A percentile compares a stretch with the other conserved stretches of the same genome.
These are phyloP conservation scores for Ceratorhiza oryzae-sativae DNA, from an alignment of 1,284 basidiomycete genomes.

Conservation along the genomic window DNA sequence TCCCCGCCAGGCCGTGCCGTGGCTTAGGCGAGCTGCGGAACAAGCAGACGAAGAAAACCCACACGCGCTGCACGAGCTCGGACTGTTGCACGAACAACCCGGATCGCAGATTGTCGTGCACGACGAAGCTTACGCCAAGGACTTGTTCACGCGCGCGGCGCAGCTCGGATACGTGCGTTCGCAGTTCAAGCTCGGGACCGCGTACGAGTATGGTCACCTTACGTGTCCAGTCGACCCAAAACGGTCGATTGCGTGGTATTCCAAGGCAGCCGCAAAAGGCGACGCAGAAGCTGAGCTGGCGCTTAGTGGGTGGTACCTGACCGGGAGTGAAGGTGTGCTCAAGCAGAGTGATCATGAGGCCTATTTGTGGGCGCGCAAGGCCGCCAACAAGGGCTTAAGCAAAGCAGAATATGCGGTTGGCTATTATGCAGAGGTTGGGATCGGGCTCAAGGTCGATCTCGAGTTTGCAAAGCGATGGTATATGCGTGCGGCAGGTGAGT, in stretches of 20 bases:
- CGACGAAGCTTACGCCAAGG: slow-evolving; percentile 83
- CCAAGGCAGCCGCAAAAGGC: slow-evolving; percentile 95
- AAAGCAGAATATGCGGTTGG: slow-evolving; percentile 97
- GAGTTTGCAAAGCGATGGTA: slow-evolving; percentile 99
- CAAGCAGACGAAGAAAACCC: slow-evolving; percentile 99
- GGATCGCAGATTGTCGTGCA: slow-evolving; percentile 69
- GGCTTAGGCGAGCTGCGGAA: slow-evolving; percentile 93
- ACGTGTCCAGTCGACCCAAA: slow-evolving; percentile 93
- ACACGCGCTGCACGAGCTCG: slow-evolving; percentile 97
- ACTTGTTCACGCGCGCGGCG: slow-evolving; percentile 89
- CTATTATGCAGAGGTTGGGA: slow-evolving; percentile 97
- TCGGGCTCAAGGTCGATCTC: slow-evolving; percentile 94
- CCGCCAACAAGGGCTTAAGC: slow-evolving; percentile 90
- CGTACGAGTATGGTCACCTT: slow-evolving; percentile 91
- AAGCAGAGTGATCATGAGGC: slow-evolving; percentile 98
- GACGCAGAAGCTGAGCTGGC: slow-evolving; percentile 95
- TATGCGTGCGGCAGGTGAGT: slow-evolving; percentile 93
- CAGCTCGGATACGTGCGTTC: slow-evolving; percentile 93
- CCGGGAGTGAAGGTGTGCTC: slow-evolving; percentile 91
- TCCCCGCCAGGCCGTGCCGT: slow-evolving; percentile 89
- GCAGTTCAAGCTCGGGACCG: slow-evolving; percentile 94
- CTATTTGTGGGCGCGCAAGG: slow-evolving; percentile 93
- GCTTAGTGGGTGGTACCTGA: slow-evolving; percentile 96
- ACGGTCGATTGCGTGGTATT: slow-evolving; percentile 97
- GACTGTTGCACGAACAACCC: slow-evolving; percentile 80